These are phyloP conservation scores for Melampsora larici-populina DNA, from an alignment of 1,284 basidiomycete genomes.

Conservation along the genomic window DNA sequence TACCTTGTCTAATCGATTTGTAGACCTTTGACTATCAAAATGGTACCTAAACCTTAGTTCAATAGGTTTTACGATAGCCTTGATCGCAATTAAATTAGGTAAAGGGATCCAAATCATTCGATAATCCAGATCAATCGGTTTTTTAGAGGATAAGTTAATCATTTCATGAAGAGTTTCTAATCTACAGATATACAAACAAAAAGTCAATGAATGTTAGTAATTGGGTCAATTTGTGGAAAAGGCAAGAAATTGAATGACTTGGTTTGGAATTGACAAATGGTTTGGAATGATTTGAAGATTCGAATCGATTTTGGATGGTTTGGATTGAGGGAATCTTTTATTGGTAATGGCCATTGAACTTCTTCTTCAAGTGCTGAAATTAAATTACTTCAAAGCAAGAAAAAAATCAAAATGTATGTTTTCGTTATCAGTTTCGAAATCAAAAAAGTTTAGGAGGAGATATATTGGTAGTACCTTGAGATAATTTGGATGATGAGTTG, in stretches of 20 bases:
- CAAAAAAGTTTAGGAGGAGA: too few relatives aligned
- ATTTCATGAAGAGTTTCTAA: not conserved
- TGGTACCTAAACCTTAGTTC: constrained; percentile 89
- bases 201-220: too few relatives aligned
- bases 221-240: not conserved
- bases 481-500: too few relatives aligned
- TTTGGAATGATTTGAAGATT: constrained; percentile 8
- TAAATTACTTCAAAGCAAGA: too few relatives aligned
- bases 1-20: constrained; percentile 82
- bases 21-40: constrained; percentile 79
- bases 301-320: not conserved
- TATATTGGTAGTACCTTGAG: not conserved
- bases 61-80: too few relatives aligned
- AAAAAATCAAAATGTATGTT: too few relatives aligned
- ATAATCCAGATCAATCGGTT: constrained; percentile 58
- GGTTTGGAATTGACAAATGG: constrained; percentile 11
- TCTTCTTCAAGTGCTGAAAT: not conserved
- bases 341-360: constrained; percentile 24
- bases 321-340: not conserved
- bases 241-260: too few relatives aligned
- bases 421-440: too few relatives aligned
- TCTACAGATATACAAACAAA: too few relatives aligned
- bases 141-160: constrained; percentile 61
- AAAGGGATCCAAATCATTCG: too few relatives aligned
- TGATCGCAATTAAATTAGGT: too few relatives aligned